These are phyloP conservation scores for Mortierella sp. DNA, from an alignment of 371 early-diverging fungal species.

Conservation along the genomic window DNA sequence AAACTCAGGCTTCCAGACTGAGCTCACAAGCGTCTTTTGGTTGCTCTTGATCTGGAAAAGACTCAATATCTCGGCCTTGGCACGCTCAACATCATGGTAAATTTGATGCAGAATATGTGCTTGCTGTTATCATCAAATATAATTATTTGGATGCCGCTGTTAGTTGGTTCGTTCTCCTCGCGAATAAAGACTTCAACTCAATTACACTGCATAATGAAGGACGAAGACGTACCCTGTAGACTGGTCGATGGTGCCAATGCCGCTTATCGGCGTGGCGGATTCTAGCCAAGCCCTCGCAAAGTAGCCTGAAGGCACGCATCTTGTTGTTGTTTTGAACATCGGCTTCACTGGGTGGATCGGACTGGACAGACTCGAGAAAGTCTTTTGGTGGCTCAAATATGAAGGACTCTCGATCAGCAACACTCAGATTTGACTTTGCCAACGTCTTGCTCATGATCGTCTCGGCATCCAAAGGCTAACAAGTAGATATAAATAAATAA, in stretches of 20 bases:
- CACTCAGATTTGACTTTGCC: constrained; percentile 36
- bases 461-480: constrained; percentile 34
- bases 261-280: constrained; percentile 70
- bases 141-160: background rate
- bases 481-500: background rate
- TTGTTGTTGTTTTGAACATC: constrained; percentile 26
- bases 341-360: constrained; percentile 19
- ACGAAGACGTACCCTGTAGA: constrained; percentile 66
- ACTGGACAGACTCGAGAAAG: constrained; percentile 16
- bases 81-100: constrained; percentile 66
- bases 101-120: constrained; percentile 74
- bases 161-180: too few relatives aligned
- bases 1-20: constrained; percentile 79
- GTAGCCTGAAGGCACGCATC: constrained; percentile 58
- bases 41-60: constrained; percentile 69
- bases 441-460: constrained; percentile 27
- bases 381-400: constrained; percentile 51
- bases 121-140: constrained; percentile 54
- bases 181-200: too few relatives aligned
- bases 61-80: constrained; percentile 69
- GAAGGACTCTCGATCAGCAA: constrained; percentile 43
- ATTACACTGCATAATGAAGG: background rate
- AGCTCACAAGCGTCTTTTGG: constrained; percentile 66
- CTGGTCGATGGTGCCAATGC: constrained; percentile 76
- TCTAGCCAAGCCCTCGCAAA: constrained; percentile 62